A percentile compares a stretch with the other conserved stretches of the same genome.
These are phyloP conservation scores for Chaetomiaceae sp. DNA, from an alignment of 2,329 filamentous ascomycete genomes.

Conservation along the genomic window DNA sequence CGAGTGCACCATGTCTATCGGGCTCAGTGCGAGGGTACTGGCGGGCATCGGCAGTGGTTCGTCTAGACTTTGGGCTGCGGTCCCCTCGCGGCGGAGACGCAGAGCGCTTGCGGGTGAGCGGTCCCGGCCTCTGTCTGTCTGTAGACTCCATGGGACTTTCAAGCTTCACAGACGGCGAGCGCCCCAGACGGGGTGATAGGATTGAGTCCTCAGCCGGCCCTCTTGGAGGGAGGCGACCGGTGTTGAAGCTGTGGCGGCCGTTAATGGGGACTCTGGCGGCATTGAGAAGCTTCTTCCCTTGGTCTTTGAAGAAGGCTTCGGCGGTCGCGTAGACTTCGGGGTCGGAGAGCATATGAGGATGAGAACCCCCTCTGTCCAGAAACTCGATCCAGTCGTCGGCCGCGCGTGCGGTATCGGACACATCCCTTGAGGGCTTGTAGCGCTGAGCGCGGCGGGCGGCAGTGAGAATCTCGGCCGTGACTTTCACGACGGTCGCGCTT, in stretches of 20 bases:
- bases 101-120: constrained; percentile 17
- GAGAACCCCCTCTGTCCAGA: constrained; percentile 9
- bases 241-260: neutral
- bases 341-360: neutral
- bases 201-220: neutral
- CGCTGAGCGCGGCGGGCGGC: constrained; percentile 18
- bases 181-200: neutral
- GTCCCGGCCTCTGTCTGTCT: neutral
- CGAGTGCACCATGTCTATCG: constrained; percentile 1
- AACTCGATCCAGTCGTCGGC: constrained; percentile 24
- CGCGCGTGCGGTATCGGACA: constrained; percentile 19
- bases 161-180: constrained; percentile 1
- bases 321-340: constrained; percentile 4
- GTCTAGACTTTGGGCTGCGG: constrained; percentile 7
- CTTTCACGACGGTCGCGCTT: constrained; percentile 3
- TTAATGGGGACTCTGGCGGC: constrained; percentile 15
- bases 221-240: neutral
- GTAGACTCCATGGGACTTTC: neutral
- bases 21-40: neutral
- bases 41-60: neutral
- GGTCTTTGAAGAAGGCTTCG: constrained; percentile 11
- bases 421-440: constrained; percentile 2
- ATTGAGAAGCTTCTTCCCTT: constrained; percentile 17
- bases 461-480: constrained; percentile 15
- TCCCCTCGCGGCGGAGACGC: constrained; percentile 8